Conservation (phyloP, 2,329 filamentous ascomycete genomes). For the Claviceps africana region DNA sequence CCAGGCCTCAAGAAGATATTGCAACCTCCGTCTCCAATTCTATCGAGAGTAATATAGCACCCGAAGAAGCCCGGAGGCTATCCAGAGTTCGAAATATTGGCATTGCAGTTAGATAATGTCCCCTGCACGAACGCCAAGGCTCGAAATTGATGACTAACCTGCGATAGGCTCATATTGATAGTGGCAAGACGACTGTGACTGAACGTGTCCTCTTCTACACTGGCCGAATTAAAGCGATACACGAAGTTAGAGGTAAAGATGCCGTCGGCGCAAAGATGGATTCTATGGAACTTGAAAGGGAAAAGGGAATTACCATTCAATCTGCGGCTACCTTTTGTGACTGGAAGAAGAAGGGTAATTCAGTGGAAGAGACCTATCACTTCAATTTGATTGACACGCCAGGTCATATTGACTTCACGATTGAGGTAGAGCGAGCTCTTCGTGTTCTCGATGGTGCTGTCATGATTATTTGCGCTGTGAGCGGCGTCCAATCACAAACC, state of each 20-base stretch:
- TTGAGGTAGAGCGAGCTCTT: conserved; percentile 91
- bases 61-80: conserved; percentile 64
- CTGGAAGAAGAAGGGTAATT: conserved; percentile 78
- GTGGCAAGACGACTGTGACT: conserved; percentile 91
- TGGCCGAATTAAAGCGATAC: conserved; percentile 88
- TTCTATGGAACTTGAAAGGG: conserved; percentile 95
- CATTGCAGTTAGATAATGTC: conserved; percentile 56
- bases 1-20: conserved; percentile 40
- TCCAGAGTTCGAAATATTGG: conserved; percentile 87
- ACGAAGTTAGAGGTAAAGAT: conserved; percentile 92
- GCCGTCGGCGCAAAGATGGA: conserved; percentile 98
- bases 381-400: conserved; percentile 98
- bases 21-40: conserved; percentile 39
- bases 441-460: conserved; percentile 91
- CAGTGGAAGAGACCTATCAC: conserved; percentile 82
- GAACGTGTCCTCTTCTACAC: conserved; percentile 98
- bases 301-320: conserved; percentile 98
- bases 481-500: conserved; percentile 92
- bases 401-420: conserved; percentile 97
- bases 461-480: conserved; percentile 96
- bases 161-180: conserved; percentile 82
- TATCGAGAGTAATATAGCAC: conserved; percentile 66
- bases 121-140: not conserved
- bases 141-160: conserved; percentile 11
- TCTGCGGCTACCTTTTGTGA: conserved; percentile 96